Evolutionary conservation across 768 basidiomycete genomes (phyloP), one percentile per base, ranked within the genome.

Genomic region (Lentinula lateritia): DNA sequence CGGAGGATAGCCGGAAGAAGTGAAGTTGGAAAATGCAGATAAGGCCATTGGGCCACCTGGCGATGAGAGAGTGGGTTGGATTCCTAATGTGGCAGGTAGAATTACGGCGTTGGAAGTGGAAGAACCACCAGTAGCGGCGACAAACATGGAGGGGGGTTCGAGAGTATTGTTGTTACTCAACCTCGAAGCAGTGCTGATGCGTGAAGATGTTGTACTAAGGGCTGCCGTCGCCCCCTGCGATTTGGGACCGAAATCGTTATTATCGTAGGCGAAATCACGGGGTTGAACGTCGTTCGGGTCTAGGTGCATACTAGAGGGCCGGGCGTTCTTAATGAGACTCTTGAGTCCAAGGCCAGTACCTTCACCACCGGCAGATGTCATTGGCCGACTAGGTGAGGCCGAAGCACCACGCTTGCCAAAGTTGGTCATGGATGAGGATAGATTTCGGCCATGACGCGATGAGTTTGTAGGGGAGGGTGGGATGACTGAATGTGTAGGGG

Each of bases 11-110:
- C 56, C 64, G 5, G 56, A 35, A 3, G 52, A 62, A 20, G n/a
- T 56, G 45, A 64, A 59, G 34, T 58, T 53, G 16, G n/a, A n/a
- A 23, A 62, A 48, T 45, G 57, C 48, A 15, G 28, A 20, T 42
- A 63, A 58, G 42, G 62, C 38, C 32, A 36, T 16, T 10, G 62
- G 50, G 54, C 56, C 45, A 38, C 59, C 59, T 9, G 83, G 76
- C 15, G 87, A 83, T 50, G 82, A 83, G 18, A 88, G 77, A 0
- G 80, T 78, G 3, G 90, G 81, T 63, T 90, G 86, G 52, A 92
- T 83, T 23, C 90, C 91, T 3, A 93, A 80, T n/a, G 83, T 73
- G 1, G 81, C 71, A 3, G 80, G 75, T 48, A 65, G 28, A 13
- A 61, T 7, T 1, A 63, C 13, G 9, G 41, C 36, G 16, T 50